Evolutionary conservation across 495 filamentous ascomycete genomes (phyloP), one percentile per base, ranked within the genome.

Genomic region (Halenospora varia): DNA sequence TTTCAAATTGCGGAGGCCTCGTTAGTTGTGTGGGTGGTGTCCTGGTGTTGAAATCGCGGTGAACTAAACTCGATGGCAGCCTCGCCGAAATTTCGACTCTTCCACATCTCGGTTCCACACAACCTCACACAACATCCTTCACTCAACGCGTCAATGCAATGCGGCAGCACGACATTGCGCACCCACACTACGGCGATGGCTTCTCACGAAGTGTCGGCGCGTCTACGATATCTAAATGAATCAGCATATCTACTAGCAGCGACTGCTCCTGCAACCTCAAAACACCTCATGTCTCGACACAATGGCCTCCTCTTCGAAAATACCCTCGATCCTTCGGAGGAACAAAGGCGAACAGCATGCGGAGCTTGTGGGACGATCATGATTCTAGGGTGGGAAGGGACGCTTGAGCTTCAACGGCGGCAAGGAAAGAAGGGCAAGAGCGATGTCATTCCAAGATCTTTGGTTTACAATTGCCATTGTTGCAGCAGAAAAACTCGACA

Each of bases 341-440:
- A 70, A 10, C 69, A 79, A 20, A 68, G 68, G 48, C 73, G 77
- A 49, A 74, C 74, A 50, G 70, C 72, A 17, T 82, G 79, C 64
- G 71, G 63, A 26, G 73, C 72, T 46, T 82, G 79, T 60, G 79
- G 79, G 25, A 73, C 79, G 56, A 78, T 81, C 48, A 73, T 80
- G 69, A 65, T 80, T 26, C 52, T 65, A 4, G 79, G 79, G 0
- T 71, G 48, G 75, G 51, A 55, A 24, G 57, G 44, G 11, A 61
- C 53, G 29, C 55, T 81, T 13, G 59, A 73, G 24, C 56, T 75
- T 10, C 62, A 60, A 29, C 52, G 10, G 25, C 20, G 13, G 35
- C 35, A 13, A 55, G 20, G 48, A 23, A 39, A 23, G 44, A 62
- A 54, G 9, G 18, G 26, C 40, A 48, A 23, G 19, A 42, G 23